phyloP scores from a whole-genome alignment of 257 asterid genomes.

The Jaltomata sinuosa region DNA sequence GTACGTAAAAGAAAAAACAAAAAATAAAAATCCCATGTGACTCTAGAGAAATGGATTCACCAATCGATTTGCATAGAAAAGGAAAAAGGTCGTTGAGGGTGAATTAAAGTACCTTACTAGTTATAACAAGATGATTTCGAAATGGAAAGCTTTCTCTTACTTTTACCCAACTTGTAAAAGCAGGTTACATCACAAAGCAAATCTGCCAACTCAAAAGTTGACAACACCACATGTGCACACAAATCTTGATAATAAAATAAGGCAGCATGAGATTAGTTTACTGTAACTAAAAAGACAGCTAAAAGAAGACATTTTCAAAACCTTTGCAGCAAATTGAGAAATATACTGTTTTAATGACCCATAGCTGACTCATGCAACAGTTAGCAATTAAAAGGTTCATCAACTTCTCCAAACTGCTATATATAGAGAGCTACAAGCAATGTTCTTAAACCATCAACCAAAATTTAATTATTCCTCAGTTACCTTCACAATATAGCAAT shows the following conservation, averaged over 20 bases:
- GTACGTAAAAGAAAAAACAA: no score
- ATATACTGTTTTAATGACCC: not conserved
- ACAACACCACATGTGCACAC: not conserved
- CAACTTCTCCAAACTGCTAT: not conserved
- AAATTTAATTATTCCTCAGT: not conserved
- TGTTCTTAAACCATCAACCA: not conserved
- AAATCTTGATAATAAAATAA: not conserved
- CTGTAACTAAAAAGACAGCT: not conserved
- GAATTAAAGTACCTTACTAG: not conserved
- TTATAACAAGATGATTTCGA: not conserved
- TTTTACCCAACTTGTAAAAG: not conserved
- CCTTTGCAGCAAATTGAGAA: not conserved
- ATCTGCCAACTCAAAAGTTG: not conserved
- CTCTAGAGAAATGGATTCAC: not conserved
- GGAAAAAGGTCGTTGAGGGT: not conserved
- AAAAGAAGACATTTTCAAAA: not conserved
- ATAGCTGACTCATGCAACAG: constrained; percentile 7
- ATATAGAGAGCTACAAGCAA: constrained; percentile 14
- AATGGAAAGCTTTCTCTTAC: not conserved
- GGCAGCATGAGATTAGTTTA: not conserved
- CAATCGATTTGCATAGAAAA: not conserved
- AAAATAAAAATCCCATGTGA: not conserved
- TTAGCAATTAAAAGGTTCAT: not conserved
- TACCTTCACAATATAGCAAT: not conserved
- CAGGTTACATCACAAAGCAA: not conserved